Evolutionary conservation across 306 rosid genomes (phyloP), one percentile per base, ranked within the genome.

Genomic region (Corylus heterophylla): DNA sequence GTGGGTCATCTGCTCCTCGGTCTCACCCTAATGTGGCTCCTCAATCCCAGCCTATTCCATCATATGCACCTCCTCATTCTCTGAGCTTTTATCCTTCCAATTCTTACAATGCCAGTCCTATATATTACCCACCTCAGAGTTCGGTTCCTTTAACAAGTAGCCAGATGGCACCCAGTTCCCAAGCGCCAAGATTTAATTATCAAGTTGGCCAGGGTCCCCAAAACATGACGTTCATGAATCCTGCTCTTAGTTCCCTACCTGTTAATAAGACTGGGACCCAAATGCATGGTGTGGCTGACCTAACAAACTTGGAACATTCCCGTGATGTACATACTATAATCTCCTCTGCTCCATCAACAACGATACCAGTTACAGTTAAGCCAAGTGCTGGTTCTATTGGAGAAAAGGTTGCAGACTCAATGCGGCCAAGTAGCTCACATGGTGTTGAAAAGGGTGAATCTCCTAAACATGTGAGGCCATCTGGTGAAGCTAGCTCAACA

Each of bases 31-130:
- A 66, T 75, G 77, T 82, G 79, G 82, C 92, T 59, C 79, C 92
- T 50, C 98, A 89, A 52, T 80, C 94, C 48, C 99, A 91, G 71
- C 84, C 96, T 44, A 83, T 90, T 74, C 86, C 86, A 76, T 73
- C 93, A 11, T 87, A 72, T 86, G 80, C 84, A 3, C 70, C 76
- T 64, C 63, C 94, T 75, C 94, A 89, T 85, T 77, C 90, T 71
- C 54, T 81, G 22, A 82, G 80, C 81, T 90, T 81, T 79, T 92
- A 80, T 81, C 45, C 83, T 13, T 47, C 90, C 63, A 76, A 58
- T 79, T 68, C 97, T 48, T 88, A 79, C 37, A 83, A 75, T 82
- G 5, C 84, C 37, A 76, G 75, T 80, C 45, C 96, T 69, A 27
- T 79, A 12, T 90, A 56, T 77, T 91, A 73, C 35, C 75, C 86